Evolutionary conservation across 2,329 filamentous ascomycete species (phyloP).

Genomic region (Canariomyces notabilis): DNA sequence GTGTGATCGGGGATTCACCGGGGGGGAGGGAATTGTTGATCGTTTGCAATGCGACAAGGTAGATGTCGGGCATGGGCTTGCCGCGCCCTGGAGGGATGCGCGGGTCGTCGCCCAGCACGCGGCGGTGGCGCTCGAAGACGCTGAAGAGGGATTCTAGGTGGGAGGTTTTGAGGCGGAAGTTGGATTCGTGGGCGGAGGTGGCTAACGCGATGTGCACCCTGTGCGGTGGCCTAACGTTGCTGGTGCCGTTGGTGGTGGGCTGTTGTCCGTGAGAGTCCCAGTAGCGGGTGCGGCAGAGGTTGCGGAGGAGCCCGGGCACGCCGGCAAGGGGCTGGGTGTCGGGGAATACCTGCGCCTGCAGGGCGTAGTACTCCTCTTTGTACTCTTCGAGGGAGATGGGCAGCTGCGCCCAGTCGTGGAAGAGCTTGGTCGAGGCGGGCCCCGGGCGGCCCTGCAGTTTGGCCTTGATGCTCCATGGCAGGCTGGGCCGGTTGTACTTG

Average conservation of each 20-base stretch:
- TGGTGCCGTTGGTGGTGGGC: constrained; percentile 8
- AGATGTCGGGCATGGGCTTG: constrained; percentile 94
- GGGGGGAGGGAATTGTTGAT: constrained; percentile 70
- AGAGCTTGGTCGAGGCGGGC: constrained; percentile 48
- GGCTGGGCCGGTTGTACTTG: constrained; percentile 63
- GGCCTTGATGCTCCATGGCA: constrained; percentile 96
- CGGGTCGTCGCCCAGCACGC: constrained; percentile 79
- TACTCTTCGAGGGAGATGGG: constrained; percentile 58
- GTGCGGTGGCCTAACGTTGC: constrained; percentile 28
- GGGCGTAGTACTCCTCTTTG: constrained; percentile 48
- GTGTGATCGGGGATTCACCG: constrained; percentile 61
- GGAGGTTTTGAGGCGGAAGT: constrained; percentile 71
- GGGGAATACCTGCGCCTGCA: constrained; percentile 71
- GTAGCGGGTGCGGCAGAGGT: constrained; percentile 51
- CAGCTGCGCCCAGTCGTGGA: constrained; percentile 77
- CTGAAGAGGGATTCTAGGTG: constrained; percentile 56
- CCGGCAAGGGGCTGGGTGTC: constrained; percentile 73
- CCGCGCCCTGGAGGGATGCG: constrained; percentile 75
- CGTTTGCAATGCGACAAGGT: constrained; percentile 75
- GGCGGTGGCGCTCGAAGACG: constrained; percentile 63
- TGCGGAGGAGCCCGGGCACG: constrained; percentile 61
- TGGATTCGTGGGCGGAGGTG: constrained; percentile 67
- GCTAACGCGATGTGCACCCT: constrained; percentile 78
- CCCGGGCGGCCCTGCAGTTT: constrained; percentile 63
- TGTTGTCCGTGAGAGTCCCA: constrained; percentile 37